phyloP scores from a whole-genome alignment of 768 basidiomycete species.

The Boletus sp. region DNA sequence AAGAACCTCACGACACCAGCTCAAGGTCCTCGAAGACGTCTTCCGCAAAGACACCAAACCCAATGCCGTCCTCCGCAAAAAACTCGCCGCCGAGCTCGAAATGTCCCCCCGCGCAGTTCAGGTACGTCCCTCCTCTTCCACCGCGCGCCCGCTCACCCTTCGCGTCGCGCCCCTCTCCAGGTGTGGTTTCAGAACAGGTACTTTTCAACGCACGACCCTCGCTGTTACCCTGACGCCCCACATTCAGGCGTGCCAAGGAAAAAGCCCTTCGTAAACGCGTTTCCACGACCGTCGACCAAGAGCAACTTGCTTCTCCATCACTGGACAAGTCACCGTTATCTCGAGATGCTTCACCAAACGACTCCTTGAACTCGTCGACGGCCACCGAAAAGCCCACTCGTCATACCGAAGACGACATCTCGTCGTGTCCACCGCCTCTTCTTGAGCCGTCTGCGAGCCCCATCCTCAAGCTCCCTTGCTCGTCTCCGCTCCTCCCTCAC shows the following conservation, averaged over 20 bases:
- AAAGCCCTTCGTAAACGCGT: slow-evolving; percentile 63
- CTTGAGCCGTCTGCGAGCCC: slow-evolving; percentile 10
- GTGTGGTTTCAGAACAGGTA: slow-evolving; percentile 92
- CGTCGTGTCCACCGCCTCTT: not conserved
- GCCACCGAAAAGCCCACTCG: slow-evolving; percentile 38
- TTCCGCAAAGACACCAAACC: slow-evolving; percentile 92
- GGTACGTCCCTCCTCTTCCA: slow-evolving; percentile 44
- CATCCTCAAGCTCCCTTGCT: slow-evolving; percentile 23
- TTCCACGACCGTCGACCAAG: slow-evolving; percentile 18
- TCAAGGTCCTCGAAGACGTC: slow-evolving; percentile 83
- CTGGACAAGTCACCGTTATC: slow-evolving; percentile 6
- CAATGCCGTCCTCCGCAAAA: slow-evolving; percentile 73
- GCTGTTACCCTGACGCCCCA: slow-evolving; percentile 10
- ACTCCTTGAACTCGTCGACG: slow-evolving; percentile 34
- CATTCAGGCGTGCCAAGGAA: slow-evolving; percentile 74
- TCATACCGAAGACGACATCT: slow-evolving; percentile 13
- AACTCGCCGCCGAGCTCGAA: slow-evolving; percentile 75
- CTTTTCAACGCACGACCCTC: slow-evolving; percentile 11
- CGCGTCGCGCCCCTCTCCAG: slow-evolving; percentile 38
- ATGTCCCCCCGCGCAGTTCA: slow-evolving; percentile 97
- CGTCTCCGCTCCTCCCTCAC: slow-evolving; percentile 13
- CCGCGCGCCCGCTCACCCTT: slow-evolving; percentile 19
- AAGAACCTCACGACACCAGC: slow-evolving; percentile 83
- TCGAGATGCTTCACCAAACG: slow-evolving; percentile 29
- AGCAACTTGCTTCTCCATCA: slow-evolving; percentile 3